Evolutionary conservation across 495 filamentous ascomycete genomes (phyloP).

Genomic region (Tuber calosporum): DNA sequence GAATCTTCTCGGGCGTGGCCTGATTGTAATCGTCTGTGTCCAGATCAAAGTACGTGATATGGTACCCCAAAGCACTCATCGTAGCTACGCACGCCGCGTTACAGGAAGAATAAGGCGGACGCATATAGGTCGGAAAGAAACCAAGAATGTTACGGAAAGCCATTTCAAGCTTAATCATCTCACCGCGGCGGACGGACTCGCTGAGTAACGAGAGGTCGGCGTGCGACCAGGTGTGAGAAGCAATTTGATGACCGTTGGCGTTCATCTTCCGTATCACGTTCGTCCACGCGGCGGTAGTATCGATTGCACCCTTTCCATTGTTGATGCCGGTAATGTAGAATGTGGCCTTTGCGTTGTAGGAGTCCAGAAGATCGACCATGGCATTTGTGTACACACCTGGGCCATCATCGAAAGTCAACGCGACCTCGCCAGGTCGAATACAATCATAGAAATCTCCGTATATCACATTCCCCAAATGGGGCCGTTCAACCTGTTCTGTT

Average conservation of each 20-base stretch:
- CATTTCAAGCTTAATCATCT: constrained; percentile 71
- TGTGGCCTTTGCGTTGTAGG: constrained; percentile 61
- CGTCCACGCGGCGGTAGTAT: constrained; percentile 54
- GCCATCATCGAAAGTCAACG: constrained; percentile 73
- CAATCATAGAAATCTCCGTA: constrained; percentile 67
- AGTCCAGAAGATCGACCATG: constrained; percentile 60
- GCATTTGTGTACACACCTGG: constrained; percentile 62
- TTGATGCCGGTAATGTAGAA: constrained; percentile 77
- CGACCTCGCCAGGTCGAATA: constrained; percentile 55
- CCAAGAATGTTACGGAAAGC: constrained; percentile 73
- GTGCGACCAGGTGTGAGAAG: constrained; percentile 81
- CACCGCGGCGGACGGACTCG: constrained; percentile 52
- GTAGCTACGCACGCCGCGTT: constrained; percentile 54
- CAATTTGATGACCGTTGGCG: constrained; percentile 69
- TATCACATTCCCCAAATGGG: constrained; percentile 52
- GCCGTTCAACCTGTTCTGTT: constrained; percentile 54
- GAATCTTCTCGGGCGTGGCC: constrained; percentile 53
- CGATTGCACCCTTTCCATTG: constrained; percentile 63
- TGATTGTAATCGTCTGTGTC: constrained; percentile 75
- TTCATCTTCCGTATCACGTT: constrained; percentile 62
- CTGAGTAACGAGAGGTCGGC: constrained; percentile 58
- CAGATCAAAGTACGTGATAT: constrained; percentile 65
- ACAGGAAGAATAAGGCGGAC: constrained; percentile 73
- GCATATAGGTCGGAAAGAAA: constrained; percentile 78
- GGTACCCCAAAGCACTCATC: constrained; percentile 63